Conservation (phyloP, 345 rosid species). For the Citrus medica region DNA sequence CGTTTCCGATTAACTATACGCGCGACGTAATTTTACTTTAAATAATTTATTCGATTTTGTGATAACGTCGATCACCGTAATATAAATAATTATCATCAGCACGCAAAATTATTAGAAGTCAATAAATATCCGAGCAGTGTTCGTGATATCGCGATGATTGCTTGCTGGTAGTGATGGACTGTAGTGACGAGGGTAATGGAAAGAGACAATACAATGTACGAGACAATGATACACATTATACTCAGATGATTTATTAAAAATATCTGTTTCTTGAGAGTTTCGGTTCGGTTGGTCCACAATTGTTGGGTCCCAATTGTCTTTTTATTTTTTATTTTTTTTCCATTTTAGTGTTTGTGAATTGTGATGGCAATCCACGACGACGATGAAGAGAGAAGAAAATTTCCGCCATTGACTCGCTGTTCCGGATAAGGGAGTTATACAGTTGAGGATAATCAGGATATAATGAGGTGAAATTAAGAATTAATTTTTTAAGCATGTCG, state of each 20-base stretch:
- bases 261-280: too few species aligned
- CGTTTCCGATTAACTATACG: too few species aligned
- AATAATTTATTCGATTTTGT: too few species aligned
- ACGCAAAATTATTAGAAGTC: too few species aligned
- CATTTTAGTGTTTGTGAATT: neutral
- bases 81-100: too few species aligned
- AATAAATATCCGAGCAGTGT: too few species aligned
- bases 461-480: neutral
- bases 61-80: too few species aligned
- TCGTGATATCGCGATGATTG: too few species aligned
- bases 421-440: conserved; percentile 11
- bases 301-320: neutral
- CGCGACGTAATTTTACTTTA: too few species aligned
- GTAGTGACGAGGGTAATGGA: too few species aligned
- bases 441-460: neutral
- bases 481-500: neutral
- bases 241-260: neutral
- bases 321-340: neutral
- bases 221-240: neutral
- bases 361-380: neutral
- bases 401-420: neutral
- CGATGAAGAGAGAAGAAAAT: neutral
- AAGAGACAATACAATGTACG: too few species aligned
- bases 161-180: too few species aligned
- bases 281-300: neutral